Evolutionary conservation across 2,329 filamentous ascomycete genomes (phyloP), one percentile per base, ranked within the genome.

Genomic region (Alternaria novae-zelandiae): DNA sequence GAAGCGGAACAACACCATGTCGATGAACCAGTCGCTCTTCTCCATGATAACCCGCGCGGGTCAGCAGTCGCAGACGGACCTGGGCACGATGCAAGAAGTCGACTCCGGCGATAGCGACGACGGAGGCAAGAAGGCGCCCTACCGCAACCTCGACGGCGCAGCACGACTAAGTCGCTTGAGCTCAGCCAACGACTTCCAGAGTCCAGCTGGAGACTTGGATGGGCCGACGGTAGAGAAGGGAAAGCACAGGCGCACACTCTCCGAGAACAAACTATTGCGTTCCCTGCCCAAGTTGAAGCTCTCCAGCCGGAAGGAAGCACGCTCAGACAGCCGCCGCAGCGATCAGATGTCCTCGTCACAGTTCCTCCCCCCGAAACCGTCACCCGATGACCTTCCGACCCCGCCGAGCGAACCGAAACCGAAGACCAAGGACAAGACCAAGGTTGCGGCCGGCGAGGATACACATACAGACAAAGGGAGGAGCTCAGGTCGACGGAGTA

Each of bases 1-100:
- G 3, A 85, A 83, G 70, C 72, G 68, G 59, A 79, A 81, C 56
- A 81, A 83, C 46, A 76, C 83, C 51, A 81, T 85, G 64, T 93
- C 94, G 74, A 93, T 97, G 89, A 96, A 97, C 80, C 94, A 97
- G 84, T 96, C 93, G 68, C 90, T 98, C 59, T 97, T 97, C 79
- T 94, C 93, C 57, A 88, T 98, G 81, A 94, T 98, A 70, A 92
- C 94, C 7, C 93, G 93, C 15, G 93, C 93, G 41, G 93, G 94
- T 7, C 94, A 93, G 41, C 89, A 89, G 63, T 94, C 93, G 28
- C 89, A 89, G 63, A 90, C 91, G 55, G 91, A 96, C 80, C 94
- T 96, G 75, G 90, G 92, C 78, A 87, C 91, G 63, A 95, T 96
- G 78, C 91, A 94, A 74, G 91, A 91, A 69, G 73, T 76, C 15